Evolutionary conservation across 495 filamentous ascomycete genomes (phyloP), one percentile per base, ranked within the genome.

Genomic region (Aspergillus ellipticus): DNA sequence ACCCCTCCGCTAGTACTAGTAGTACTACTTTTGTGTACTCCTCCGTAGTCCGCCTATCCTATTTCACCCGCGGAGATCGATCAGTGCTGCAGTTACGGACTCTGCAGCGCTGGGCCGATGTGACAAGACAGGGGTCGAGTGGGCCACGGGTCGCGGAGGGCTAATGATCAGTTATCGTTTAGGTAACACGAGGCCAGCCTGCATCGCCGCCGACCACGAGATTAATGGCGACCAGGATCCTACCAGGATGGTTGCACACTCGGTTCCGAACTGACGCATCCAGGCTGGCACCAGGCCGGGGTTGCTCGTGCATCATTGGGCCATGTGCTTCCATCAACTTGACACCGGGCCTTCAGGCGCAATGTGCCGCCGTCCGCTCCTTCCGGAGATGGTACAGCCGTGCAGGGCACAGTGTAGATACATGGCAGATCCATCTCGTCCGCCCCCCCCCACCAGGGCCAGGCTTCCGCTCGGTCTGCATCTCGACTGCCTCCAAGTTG

Each of bases 301-400:
- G 50, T 53, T 42, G 19, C 50, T 53, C 37, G 37, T 29, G 50
- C 50, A 17, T 42, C 16, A 53, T 53, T 53, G 37, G 50, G 50
- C 50, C 50, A 53, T 42, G 50, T 42, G 37, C 41, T 41, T 43
- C 20, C 26, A 53, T 53, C 50, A 43, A 53, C 17, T 11, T 42
- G 50, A 53, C 50, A 53, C 50, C 50, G 10, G 6, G 31, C 31
- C 7, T 33, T 47, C 35, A 17, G 26, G 31, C 39, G n/a, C n/a
- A n/a, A n/a, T n/a, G n/a, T n/a, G n/a, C n/a, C n/a, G n/a, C 43
- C 11, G 15, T 24, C 41, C 39, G 20, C 17, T 26, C 13, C 54
- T 56, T 47, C 54, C 54, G n/a, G 35, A 49, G 31, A 19, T 10
- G 47, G 54, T 42, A 49, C n/a, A n/a, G n/a, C n/a, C n/a, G n/a